Base-by-base conservation (phyloP, 805 yeast genomes). In the Barnettozyma sp. region DNA sequence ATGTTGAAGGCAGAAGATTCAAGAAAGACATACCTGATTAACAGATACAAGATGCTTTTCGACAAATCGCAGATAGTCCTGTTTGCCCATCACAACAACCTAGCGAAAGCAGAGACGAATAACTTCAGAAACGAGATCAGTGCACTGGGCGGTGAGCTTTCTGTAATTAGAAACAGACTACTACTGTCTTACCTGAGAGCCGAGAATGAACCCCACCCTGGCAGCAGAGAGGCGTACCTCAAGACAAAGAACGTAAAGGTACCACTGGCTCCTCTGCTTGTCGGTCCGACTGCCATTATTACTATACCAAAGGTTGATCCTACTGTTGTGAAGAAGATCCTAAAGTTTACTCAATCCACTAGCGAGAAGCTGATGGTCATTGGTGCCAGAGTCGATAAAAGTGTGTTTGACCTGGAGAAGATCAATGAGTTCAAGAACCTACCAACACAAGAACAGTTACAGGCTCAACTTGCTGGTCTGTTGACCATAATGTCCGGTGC, bases 401-500 rank as follows among this genome's bases (percentile, higher is more conserved):
- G 68, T 9, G 64, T 76, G 12, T 68, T 69, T 48, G 73, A 76
- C 47, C 45, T 72, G 19, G 62, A 60, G 1, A 67, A 76, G 37
- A 60, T 88, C 33, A 65, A 72, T 28, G 49, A 66, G 43, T 82
- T 84, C 66, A 82, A 85, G 63, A 75, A 71, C 24, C 70, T 92
- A 52, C 92, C 95, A 28, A 60, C 77, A 5, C 66, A 78, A 53
- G 76, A 72, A 29, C 77, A 78, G 46, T 64, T 90, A 47, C 92
- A 84, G 39, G 76, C 82, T 8, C 83, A 88, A 68, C 72, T 92
- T 48, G 80, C 82, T 10, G 95, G 95, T 9, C 66, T 85, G 38
- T 73, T 90, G 53, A 78, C 88, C n/a, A 62, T 82, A 38, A 67
- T 84, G 44, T 84, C 95, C 39, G 97, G 97, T 53, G 88, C 85